Evolutionary conservation across 805 yeast genomes (phyloP), one percentile per base, ranked within the genome.

Genomic region (Lipomyces sp.): DNA sequence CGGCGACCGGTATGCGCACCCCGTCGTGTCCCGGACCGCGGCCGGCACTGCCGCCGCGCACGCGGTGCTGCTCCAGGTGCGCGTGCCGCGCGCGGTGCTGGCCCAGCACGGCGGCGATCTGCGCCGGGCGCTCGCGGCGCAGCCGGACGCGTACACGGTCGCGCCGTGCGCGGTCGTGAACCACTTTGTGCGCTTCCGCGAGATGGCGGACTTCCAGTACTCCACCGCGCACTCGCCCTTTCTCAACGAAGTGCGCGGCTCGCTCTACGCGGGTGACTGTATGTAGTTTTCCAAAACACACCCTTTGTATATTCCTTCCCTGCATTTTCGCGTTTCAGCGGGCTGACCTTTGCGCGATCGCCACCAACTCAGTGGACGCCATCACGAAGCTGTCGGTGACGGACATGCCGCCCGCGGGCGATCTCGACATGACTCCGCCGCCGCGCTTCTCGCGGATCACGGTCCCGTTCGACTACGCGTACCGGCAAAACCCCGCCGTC

Each of bases 381-480:
- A 76, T 80, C 51, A 70, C 69, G 46, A 51, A 63, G 6, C 67
- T 80, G 14, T 62, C 65, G 22, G 70, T 33, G 60, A 8, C 26
- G 14, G 29, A 28, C 10, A 31, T 19, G 59, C 11, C 55, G 1
- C 36, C 58, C 34, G 70, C 72, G 50, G 68, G 62, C 35, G 74
- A 77, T 48, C 75, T 79, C 49, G 82, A 84, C 53, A 62, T 90
- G 14, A 84, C 95, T 1, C 96, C 98, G 0, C 95, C 96, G 3
- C 89, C 96, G 1, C 69, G 86, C 45, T 85, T 88, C 57, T 82
- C 95, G 0, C 79, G 84, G 38, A 79, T 83, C 13, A 77, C 82
- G 33, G 79, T 85, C 46, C 96, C 97, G 2, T 84, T 80, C 61
- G 78, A 80, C 58, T 91, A 88, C 68, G 79, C 78, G 51, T 93